Base-by-base conservation (phyloP, 2,329 filamentous ascomycete species). In the Septoria petroselini region DNA sequence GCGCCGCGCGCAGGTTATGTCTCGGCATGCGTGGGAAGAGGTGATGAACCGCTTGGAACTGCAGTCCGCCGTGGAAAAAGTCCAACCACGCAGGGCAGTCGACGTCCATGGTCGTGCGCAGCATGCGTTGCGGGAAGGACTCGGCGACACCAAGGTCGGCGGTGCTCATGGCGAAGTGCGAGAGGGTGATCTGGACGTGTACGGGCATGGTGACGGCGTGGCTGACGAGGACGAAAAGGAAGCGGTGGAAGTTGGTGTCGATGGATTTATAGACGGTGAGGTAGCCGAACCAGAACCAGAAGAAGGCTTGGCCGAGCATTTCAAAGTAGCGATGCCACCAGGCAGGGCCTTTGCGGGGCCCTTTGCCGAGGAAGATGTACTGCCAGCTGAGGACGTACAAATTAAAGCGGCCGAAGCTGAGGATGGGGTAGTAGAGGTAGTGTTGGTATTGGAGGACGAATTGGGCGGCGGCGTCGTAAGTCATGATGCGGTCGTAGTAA, bases 91-190 rank as follows among this genome's bases (percentile, higher is more conserved):
- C 71, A 0, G 84, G 84, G 67, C 84, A 87, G 60, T 85, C 82
- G 40, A 88, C 80, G 60, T 88, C 84, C 83, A 87, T 85, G 19
- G 83, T 86, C 2, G 84, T 87, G 37, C 84, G 76, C 30, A 87
- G 71, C 75, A 85, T 83, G 61, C 81, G 81, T 70, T 86, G 82
- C 0, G 83, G 74, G 62, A 86, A 87, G 0, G 81, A 84, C 63
- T 87, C 84, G 47, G 74, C 71, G 39, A 80, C 76, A 52, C 82
- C 82, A 2, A 85, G 73, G 54, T 86, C 81, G 0, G 79, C 70
- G 2, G 81, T 85, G 18, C 80, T 81, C 83, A 86, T 88, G 52
- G 80, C 84, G 74, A 84, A 87, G 68, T 88, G 84, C 1, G 79
- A 83, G 7, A 87, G 77, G 0, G 83, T 86, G 65, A 88, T 86